Evolutionary conservation across 805 yeast species (phyloP), one percentile per base, ranked within the genome.

Genomic region (Ogataea haglerorum): DNA sequence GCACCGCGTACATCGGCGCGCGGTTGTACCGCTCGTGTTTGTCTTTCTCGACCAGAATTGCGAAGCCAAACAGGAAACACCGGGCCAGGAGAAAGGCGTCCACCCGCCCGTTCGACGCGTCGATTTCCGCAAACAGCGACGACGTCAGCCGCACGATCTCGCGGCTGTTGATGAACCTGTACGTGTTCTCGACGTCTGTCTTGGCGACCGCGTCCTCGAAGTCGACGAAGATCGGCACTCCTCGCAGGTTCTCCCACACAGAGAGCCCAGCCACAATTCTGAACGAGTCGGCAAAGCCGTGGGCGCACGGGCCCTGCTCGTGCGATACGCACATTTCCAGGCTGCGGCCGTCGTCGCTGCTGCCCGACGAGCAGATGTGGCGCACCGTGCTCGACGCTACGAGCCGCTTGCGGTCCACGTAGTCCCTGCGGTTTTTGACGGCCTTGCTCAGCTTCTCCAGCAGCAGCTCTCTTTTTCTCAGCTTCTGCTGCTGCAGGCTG

Each of bases 331-430:
- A 31, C 31, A 24, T 24, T n/a, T 24, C 25, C 14, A 38, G 15
- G 12, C 38, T 30, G 10, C 26, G 38, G 5, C 17, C 17, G 13
- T 27, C 23, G 13, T 19, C 31, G 6, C n/a, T 9, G 4, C 26
- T 9, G 4, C 26, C 38, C 7, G 42, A 21, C 3, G 48, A 45
- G 21, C 44, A 40, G 6, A 52, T 48, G 10, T 46, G 40, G 25
- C 38, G 41, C 13, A 46, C 44, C 2, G 54, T 51, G 23, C 30
- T 36, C 5, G 49, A 28, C 1, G 57, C 57, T 5, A 53, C 41
- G 7, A 33, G 36, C 12, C 46, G 41, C 28, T 53, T 53, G 29
- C 45, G 49, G 17, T 40, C 38, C 19, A 53, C 38, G 36, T 51
- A 48, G 3, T 34, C 31, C 28, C 46, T 40, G 34, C 42, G 49